Percentiles rank a stretch among this genome's conserved stretches.
These are phyloP conservation scores for Annona cherimola DNA, from an alignment of 164 flowering plant genomes.

Conservation along the genomic window DNA sequence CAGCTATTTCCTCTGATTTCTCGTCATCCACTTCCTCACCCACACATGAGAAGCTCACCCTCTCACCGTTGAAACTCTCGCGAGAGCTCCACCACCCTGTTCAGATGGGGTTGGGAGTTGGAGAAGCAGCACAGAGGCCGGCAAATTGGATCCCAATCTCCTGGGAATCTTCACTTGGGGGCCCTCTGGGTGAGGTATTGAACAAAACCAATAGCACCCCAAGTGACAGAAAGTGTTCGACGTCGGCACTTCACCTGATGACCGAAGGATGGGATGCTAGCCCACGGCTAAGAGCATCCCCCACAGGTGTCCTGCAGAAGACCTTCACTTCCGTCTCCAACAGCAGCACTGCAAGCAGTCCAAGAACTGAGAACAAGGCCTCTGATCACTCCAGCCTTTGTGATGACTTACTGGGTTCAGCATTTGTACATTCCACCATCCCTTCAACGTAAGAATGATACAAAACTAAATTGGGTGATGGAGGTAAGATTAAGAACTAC, in stretches of 20 bases:
- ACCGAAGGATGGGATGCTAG: constrained; percentile 57
- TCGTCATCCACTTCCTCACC: constrained; percentile 54
- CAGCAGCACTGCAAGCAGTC: constrained; percentile 79
- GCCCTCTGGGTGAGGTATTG: constrained; percentile 86
- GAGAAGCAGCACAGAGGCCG: constrained; percentile 36
- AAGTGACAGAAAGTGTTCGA: constrained; percentile 28
- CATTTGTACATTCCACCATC: constrained; percentile 30
- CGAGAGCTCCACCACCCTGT: constrained; percentile 49
- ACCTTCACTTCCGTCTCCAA: constrained; percentile 66
- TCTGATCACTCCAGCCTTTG: constrained; percentile 30
- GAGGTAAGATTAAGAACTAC: constrained; percentile 1
- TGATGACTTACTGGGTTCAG: constrained; percentile 28
- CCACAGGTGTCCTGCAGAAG: constrained; percentile 72
- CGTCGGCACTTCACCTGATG: constrained; percentile 52
- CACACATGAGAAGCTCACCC: constrained; percentile 35
- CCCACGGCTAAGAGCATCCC: constrained; percentile 55
- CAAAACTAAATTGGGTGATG: neutral
- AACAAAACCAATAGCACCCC: constrained; percentile 31
- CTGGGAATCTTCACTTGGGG: constrained; percentile 75
- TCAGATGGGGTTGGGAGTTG: constrained; percentile 59
- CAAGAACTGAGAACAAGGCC: constrained; percentile 37
- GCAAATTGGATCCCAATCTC: constrained; percentile 54
- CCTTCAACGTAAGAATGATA: constrained; percentile 22
- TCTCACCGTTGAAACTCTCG: constrained; percentile 51
- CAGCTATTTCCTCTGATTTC: constrained; percentile 48